These are phyloP conservation scores for Synchytrium microbalum DNA, from an alignment of 371 early-diverging fungal genomes.

Conservation along the genomic window DNA sequence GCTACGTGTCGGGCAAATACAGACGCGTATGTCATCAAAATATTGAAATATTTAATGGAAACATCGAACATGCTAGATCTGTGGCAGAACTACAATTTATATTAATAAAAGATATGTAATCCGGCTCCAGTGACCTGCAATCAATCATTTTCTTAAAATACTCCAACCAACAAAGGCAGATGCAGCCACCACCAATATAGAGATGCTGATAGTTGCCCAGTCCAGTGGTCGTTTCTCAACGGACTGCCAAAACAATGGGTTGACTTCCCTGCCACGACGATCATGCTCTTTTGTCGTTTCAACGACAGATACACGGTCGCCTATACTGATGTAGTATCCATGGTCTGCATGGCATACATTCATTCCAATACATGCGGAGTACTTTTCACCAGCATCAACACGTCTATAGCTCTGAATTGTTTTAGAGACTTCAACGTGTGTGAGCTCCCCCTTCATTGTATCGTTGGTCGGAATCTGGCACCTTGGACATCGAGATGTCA, in stretches of 20 bases:
- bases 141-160: too few relatives aligned
- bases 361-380: slow-evolving; percentile 32
- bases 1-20: too few relatives aligned
- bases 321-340: slow-evolving; percentile 17
- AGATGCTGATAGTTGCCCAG: too few relatives aligned
- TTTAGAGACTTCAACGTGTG: slow-evolving; percentile 14
- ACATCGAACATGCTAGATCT: too few relatives aligned
- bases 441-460: slow-evolving; percentile 17
- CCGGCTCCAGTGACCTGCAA: too few relatives aligned
- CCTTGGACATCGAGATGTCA: slow-evolving; percentile 27
- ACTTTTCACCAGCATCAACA: slow-evolving; percentile 30
- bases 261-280: background rate
- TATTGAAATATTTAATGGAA: too few relatives aligned
- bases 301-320: slow-evolving; percentile 20
- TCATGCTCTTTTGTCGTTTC: slow-evolving; percentile 8
- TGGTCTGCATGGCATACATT: slow-evolving; percentile 17
- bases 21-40: too few relatives aligned
- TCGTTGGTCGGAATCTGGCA: slow-evolving; percentile 34
- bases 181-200: too few relatives aligned
- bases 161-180: too few relatives aligned
- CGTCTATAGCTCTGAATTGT: slow-evolving; percentile 29
- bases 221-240: too few relatives aligned
- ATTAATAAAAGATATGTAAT: too few relatives aligned
- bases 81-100: too few relatives aligned
- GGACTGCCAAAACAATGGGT: background rate